These are phyloP conservation scores for Kandelia obovata DNA, from an alignment of 345 rosid genomes.

Conservation along the genomic window DNA sequence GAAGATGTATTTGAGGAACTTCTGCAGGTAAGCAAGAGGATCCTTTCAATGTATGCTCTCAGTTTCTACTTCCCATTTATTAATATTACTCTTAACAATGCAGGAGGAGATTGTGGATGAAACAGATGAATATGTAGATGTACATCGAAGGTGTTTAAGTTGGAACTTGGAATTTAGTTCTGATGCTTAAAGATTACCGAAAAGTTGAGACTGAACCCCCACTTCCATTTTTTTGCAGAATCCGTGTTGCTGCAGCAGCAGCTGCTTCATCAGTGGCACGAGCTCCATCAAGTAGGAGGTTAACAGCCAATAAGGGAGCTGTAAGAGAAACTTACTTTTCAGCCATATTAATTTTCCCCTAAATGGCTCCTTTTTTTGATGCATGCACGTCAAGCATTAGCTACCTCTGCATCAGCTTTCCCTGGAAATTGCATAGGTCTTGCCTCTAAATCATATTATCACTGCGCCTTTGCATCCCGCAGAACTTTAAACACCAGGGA, in stretches of 20 bases:
- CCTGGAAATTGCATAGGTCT: background rate
- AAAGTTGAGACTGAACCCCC: background rate
- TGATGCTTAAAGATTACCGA: background rate
- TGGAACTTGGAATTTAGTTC: background rate
- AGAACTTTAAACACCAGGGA: no score
- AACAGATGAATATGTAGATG: constrained; percentile 95
- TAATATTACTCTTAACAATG: constrained; percentile 8
- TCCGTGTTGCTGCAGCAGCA: constrained; percentile 96
- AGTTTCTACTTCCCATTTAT: background rate
- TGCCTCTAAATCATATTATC: background rate
- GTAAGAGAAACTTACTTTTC: constrained; percentile 33
- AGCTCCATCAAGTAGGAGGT: constrained; percentile 73
- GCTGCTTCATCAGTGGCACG: constrained; percentile 90
- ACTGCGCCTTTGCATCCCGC: no score
- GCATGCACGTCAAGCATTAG: background rate
- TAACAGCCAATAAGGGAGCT: constrained; percentile 49
- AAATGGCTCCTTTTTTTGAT: background rate
- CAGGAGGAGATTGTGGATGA: constrained; percentile 99
- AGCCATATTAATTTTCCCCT: background rate
- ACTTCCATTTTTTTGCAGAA: constrained; percentile 40
- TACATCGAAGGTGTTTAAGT: constrained; percentile 65
- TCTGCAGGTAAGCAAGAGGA: constrained; percentile 49
- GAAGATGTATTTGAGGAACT: constrained; percentile 99
- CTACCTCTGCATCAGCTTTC: background rate
- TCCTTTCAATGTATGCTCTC: constrained; percentile 1